Evolutionary conservation across 345 rosid species (phyloP).

Genomic region (Litchi chinensis): DNA sequence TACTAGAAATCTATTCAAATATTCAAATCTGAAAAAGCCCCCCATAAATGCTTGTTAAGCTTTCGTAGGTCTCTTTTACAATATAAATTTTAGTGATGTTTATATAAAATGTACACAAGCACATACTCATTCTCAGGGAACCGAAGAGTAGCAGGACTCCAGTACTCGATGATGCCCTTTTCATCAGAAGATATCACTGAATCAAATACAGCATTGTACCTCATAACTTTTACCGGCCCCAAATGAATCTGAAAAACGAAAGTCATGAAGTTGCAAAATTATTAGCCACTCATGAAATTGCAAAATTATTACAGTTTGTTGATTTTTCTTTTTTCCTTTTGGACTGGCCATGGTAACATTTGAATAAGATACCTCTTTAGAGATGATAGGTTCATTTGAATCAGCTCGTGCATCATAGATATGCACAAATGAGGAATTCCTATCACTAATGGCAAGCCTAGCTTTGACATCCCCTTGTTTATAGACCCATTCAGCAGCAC

Average conservation of each 20-base stretch:
- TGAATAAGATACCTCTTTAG: conserved; percentile 55
- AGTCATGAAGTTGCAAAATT: background rate
- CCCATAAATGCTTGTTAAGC: background rate
- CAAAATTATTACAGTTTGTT: background rate
- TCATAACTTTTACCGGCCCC: conserved; percentile 71
- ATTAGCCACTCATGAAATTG: background rate
- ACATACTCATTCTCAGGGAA: conserved; percentile 92
- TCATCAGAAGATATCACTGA: conserved; percentile 81
- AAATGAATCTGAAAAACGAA: conserved; percentile 51
- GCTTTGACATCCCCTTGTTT: conserved; percentile 95
- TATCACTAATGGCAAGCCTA: conserved; percentile 86
- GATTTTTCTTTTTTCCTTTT: background rate
- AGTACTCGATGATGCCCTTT: conserved; percentile 89
- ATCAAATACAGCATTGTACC: conserved; percentile 71
- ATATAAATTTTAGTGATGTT: background rate
- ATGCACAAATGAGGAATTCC: conserved; percentile 69
- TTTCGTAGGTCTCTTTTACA: background rate
- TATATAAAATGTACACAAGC: conserved; percentile 7
- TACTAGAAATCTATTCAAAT: background rate
- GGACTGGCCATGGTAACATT: background rate
- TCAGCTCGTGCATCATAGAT: conserved; percentile 93
- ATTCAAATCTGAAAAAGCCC: background rate
- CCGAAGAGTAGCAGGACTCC: conserved; percentile 71
- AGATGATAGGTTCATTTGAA: conserved; percentile 70
- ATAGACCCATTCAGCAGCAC: conserved; percentile 90